Evolutionary conservation across 2,329 filamentous ascomycete species (phyloP).

Genomic region (Phaeosphaeria sp.): DNA sequence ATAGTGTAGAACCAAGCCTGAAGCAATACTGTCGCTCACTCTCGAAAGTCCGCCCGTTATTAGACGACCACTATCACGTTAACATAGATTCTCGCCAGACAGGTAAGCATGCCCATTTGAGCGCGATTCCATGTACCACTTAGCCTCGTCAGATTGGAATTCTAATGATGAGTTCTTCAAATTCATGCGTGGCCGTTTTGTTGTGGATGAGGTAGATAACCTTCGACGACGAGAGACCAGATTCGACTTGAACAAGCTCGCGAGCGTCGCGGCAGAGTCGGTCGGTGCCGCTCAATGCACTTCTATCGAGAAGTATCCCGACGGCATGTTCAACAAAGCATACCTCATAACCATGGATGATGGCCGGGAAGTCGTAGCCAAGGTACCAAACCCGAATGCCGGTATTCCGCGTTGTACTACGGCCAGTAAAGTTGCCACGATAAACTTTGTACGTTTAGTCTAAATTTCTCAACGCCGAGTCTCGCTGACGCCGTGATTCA

Average conservation of each 20-base stretch:
- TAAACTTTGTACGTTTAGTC: slow-evolving; percentile 19
- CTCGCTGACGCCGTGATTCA: not conserved
- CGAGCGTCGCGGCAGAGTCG: slow-evolving; percentile 17
- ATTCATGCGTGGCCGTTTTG: slow-evolving; percentile 11
- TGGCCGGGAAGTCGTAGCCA: slow-evolving; percentile 38
- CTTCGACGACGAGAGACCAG: slow-evolving; percentile 5
- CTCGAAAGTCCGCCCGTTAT: not conserved
- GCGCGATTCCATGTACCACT: slow-evolving; percentile 1
- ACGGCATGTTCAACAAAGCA: slow-evolving; percentile 42
- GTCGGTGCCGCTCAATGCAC: slow-evolving; percentile 26
- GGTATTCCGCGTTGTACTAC: slow-evolving; percentile 36
- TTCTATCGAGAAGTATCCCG: slow-evolving; percentile 27
- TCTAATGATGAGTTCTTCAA: slow-evolving; percentile 7
- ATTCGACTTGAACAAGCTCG: slow-evolving; percentile 13
- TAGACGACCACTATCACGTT: not conserved
- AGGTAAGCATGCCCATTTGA: slow-evolving; percentile 2
- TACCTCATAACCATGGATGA: slow-evolving; percentile 43
- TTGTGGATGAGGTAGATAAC: slow-evolving; percentile 5
- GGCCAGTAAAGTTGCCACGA: slow-evolving; percentile 43
- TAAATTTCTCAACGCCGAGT: not conserved
- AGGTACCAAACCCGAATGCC: slow-evolving; percentile 43
- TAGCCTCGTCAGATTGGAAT: slow-evolving; percentile 5
- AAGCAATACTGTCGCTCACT: slow-evolving; percentile 1
- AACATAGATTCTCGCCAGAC: slow-evolving; percentile 1
- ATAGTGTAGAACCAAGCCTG: not conserved